Conservation (phyloP, 805 yeast species). For the Wickerhamiella hasegawae region DNA sequence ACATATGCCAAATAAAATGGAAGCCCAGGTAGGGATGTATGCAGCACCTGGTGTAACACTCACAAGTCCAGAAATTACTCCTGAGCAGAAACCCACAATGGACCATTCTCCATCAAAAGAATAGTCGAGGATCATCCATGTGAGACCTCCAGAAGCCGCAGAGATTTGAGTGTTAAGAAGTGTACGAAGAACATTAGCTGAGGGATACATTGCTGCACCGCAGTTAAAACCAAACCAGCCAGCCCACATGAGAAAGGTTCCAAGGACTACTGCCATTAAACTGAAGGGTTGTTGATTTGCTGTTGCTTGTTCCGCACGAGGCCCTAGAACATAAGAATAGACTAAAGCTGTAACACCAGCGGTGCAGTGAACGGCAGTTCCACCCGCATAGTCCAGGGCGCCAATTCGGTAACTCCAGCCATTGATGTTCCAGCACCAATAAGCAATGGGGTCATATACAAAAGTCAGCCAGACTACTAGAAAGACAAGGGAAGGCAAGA, state of each 20-base stretch:
- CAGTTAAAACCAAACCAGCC: slow-evolving; percentile 74
- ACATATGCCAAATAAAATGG: slow-evolving; percentile 56
- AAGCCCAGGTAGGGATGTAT: slow-evolving; percentile 71
- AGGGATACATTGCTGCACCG: slow-evolving; percentile 35
- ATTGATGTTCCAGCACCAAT: slow-evolving; percentile 56
- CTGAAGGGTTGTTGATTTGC: slow-evolving; percentile 51
- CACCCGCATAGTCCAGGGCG: slow-evolving; percentile 59
- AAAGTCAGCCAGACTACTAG: slow-evolving; percentile 53
- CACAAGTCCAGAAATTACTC: slow-evolving; percentile 85
- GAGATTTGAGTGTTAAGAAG: slow-evolving; percentile 39
- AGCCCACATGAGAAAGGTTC: slow-evolving; percentile 54
- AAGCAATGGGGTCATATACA: slow-evolving; percentile 58
- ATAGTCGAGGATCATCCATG: slow-evolving; percentile 31
- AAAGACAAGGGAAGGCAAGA: slow-evolving; percentile 56
- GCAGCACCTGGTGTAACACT: slow-evolving; percentile 97
- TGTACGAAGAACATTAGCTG: slow-evolving; percentile 27
- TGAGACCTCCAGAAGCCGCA: slow-evolving; percentile 31
- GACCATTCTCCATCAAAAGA: slow-evolving; percentile 71
- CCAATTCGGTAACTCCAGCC: slow-evolving; percentile 54
- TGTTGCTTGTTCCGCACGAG: slow-evolving; percentile 29
- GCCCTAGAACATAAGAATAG: slow-evolving; percentile 48
- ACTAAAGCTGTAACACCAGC: slow-evolving; percentile 60
- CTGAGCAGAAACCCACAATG: slow-evolving; percentile 85
- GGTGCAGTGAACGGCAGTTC: slow-evolving; percentile 60
- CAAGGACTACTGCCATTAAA: slow-evolving; percentile 47